Percentiles rank a stretch among this genome's conserved stretches.
phyloP scores from a whole-genome alignment of 2,329 filamentous ascomycete species.

The Trichoderma atroviride region DNA sequence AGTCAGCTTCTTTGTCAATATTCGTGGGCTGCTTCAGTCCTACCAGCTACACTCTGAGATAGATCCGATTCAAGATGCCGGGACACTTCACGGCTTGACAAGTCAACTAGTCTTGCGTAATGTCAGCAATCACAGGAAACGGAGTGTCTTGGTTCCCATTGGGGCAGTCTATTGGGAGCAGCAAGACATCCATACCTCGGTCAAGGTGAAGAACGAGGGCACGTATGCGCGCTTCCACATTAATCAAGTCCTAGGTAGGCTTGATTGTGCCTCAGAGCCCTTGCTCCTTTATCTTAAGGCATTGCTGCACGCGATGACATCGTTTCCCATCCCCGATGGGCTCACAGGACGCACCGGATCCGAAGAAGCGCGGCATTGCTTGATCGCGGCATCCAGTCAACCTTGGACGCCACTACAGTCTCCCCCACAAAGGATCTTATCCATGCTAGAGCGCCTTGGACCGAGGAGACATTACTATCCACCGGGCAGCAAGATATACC shows the following conservation, averaged over 20 bases:
- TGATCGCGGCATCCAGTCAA: slow-evolving; percentile 54
- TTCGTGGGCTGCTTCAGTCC: slow-evolving; percentile 47
- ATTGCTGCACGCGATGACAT: slow-evolving; percentile 62
- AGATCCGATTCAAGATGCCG: slow-evolving; percentile 60
- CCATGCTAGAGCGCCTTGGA: too few species aligned
- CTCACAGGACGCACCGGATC: slow-evolving; percentile 62
- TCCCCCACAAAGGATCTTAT: too few species aligned
- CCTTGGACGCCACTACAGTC: slow-evolving; percentile 46
- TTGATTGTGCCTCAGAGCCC: slow-evolving; percentile 62
- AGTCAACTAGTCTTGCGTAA: slow-evolving; percentile 61
- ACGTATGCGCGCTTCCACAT: slow-evolving; percentile 56
- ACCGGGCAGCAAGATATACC: too few species aligned
- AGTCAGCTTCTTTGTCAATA: slow-evolving; percentile 37
- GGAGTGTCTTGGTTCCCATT: slow-evolving; percentile 58
- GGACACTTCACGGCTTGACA: slow-evolving; percentile 60
- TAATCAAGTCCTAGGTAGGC: slow-evolving; percentile 55
- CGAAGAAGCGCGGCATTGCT: slow-evolving; percentile 58
- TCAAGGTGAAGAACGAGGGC: slow-evolving; percentile 27
- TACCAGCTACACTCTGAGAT: slow-evolving; percentile 55
- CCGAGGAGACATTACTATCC: too few species aligned
- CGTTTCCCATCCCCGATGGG: slow-evolving; percentile 57
- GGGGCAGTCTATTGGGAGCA: slow-evolving; percentile 41
- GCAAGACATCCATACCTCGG: not conserved
- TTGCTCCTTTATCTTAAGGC: slow-evolving; percentile 59
- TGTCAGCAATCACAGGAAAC: slow-evolving; percentile 40